Base-by-base conservation (phyloP, 2,329 filamentous ascomycete genomes). In the Dactylellina cionopaga region DNA sequence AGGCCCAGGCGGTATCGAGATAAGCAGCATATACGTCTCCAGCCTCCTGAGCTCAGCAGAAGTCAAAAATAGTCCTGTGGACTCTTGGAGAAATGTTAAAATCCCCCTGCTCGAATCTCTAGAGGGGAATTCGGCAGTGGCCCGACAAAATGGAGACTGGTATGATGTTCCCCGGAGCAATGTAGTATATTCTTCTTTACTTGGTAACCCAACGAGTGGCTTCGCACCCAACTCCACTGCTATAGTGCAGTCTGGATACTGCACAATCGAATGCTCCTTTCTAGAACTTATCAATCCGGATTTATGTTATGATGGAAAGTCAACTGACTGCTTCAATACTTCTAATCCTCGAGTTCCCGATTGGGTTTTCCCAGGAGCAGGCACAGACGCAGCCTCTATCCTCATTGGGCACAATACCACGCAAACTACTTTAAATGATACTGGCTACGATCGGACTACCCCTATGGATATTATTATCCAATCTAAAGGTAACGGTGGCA, bases 51-150 rank as follows among this genome's bases (percentile, higher is more conserved):
- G 56, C 43, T 70, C 65, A 19, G 65, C 65, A 29, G 31, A 56
- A 10, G 35, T 58, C n/a, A 70, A 70, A 33, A 37, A 43, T 24
- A 56, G 56, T 13, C 56, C 65, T 3, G 24, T 70, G 10, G 65
- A 70, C 13, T 63, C 65, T 13, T 70, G 65, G 65, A 56, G 31
- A 24, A 70, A 70, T 31, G 39, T 70, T 25, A 70, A 70, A 25
- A 70, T 70, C 15, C 65, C 65, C 3, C 35, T 70, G 31, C 24
- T 70, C 2, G 65, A 70, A 31, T 44, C 31, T 6, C 44, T 70
- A 35, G 65, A 70, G 46, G 9, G 22, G 1, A 70, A 70, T 15
- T 19, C 49, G 10, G 41, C 64, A 4, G 46, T 35, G 6, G 15
- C 31, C 5, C 29, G 39, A 11, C 29, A 62, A 10, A 17, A 24